A percentile compares a stretch with the other conserved stretches of the same genome.
Evolutionary conservation across 2,329 filamentous ascomycete genomes (phyloP).

Genomic region (Neobulgaria alba): DNA sequence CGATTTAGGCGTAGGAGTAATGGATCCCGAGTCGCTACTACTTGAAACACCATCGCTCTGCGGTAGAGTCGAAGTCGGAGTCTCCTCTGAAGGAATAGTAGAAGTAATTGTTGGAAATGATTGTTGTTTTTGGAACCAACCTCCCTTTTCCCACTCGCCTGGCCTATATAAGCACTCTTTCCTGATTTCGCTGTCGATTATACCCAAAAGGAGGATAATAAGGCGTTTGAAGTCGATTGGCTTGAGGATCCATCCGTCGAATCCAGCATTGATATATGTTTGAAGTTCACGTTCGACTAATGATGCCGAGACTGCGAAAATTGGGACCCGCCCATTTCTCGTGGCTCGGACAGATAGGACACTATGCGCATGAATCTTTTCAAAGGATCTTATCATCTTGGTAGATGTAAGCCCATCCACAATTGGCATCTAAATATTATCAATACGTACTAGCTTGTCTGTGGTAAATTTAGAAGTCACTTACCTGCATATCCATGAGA

Average conservation of each 20-base stretch:
- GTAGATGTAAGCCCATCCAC: conserved; percentile 76
- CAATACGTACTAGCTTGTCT: neutral
- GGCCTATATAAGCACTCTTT: conserved; percentile 12
- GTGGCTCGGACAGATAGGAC: conserved; percentile 50
- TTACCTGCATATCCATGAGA: conserved; percentile 88
- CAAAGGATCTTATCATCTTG: conserved; percentile 71
- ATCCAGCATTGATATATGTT: conserved; percentile 67
- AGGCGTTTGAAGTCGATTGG: conserved; percentile 18
- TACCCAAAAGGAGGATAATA: conserved; percentile 15
- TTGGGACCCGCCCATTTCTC: conserved; percentile 60
- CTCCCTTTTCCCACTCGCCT: conserved; percentile 16
- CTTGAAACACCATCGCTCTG: too few species aligned
- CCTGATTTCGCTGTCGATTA: conserved; percentile 8
- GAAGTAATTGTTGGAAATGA: too few species aligned
- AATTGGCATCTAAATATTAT: conserved; percentile 70
- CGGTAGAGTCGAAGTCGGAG: conserved; percentile 6
- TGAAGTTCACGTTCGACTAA: conserved; percentile 61
- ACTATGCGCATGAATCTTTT: conserved; percentile 42
- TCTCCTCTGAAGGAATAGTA: conserved; percentile 8
- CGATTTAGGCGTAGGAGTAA: too few species aligned
- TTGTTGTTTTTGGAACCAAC: too few species aligned
- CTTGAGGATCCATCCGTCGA: conserved; percentile 66
- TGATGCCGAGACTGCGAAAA: conserved; percentile 83
- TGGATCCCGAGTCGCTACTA: conserved; percentile 15
- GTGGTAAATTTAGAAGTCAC: conserved; percentile 21